phyloP scores from a whole-genome alignment of 306 rosid species.

The Cicer judaicum region DNA sequence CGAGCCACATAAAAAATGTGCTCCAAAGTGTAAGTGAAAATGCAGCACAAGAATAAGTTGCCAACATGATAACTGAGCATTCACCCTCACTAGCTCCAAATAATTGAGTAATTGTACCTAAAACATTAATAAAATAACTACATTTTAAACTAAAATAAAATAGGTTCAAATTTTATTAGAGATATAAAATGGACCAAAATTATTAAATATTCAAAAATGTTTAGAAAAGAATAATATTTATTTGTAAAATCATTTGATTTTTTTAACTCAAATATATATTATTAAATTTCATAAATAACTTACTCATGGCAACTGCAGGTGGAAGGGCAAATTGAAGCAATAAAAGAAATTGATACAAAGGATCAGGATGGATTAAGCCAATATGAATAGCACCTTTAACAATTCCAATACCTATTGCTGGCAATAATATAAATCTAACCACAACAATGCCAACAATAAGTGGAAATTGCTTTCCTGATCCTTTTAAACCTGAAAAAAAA shows the following conservation, averaged over 20 bases:
- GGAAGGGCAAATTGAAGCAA: constrained; percentile 54
- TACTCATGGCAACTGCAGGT: constrained; percentile 49
- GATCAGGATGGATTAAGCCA: constrained; percentile 49
- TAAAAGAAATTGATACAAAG: constrained; percentile 50
- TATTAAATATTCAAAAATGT: not conserved
- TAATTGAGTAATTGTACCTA: constrained; percentile 42
- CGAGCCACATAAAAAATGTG: constrained; percentile 31
- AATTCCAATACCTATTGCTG: constrained; percentile 49
- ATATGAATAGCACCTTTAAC: constrained; percentile 47
- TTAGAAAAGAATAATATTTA: too few species aligned
- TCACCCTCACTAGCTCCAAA: constrained; percentile 44
- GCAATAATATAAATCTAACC: constrained; percentile 45
- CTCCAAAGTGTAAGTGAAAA: constrained; percentile 30
- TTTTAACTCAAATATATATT: too few species aligned
- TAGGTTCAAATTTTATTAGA: not conserved
- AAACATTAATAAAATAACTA: not conserved
- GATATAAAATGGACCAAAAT: not conserved
- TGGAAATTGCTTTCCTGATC: constrained; percentile 22
- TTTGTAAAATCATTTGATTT: too few species aligned
- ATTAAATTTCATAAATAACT: constrained; percentile 9
- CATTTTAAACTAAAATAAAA: not conserved
- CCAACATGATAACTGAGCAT: constrained; percentile 42
- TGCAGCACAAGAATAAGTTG: constrained; percentile 34
- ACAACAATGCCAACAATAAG: constrained; percentile 36
- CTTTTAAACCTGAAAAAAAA: constrained; percentile 48